Conservation (phyloP, 768 basidiomycete genomes). For the Crassisporium funariophilum region DNA sequence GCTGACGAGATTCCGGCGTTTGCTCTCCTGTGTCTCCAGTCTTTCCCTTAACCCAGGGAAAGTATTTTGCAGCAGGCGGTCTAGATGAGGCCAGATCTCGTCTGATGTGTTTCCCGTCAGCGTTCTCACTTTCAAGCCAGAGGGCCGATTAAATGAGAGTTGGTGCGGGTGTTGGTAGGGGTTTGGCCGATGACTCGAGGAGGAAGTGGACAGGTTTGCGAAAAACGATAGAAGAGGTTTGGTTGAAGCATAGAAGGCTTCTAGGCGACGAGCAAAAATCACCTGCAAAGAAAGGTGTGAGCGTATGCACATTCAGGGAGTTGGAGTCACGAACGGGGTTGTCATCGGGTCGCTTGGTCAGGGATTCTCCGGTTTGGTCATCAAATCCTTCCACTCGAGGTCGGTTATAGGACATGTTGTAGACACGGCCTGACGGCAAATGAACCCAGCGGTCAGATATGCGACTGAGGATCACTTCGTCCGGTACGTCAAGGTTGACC, state of each 20-base stretch:
- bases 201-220: constrained; percentile 33
- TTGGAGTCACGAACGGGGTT: constrained; percentile 66
- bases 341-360: constrained; percentile 89
- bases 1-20: constrained; percentile 53
- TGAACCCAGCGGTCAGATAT: constrained; percentile 93
- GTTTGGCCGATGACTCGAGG: constrained; percentile 25
- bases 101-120: constrained; percentile 78
- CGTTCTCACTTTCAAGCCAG: constrained; percentile 55
- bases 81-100: constrained; percentile 88
- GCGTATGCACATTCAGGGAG: constrained; percentile 7
- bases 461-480: constrained; percentile 80
- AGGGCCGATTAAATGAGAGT: constrained; percentile 46
- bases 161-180: constrained; percentile 53
- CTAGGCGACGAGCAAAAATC: constrained; percentile 73
- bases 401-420: constrained; percentile 87
- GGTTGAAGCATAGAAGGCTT: constrained; percentile 78
- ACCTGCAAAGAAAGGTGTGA: constrained; percentile 48
- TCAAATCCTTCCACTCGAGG: constrained; percentile 80
- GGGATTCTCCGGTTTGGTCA: constrained; percentile 83
- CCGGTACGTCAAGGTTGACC: constrained; percentile 87
- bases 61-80: constrained; percentile 52
- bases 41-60: constrained; percentile 65
- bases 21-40: constrained; percentile 37
- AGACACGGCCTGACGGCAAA: constrained; percentile 83
- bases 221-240: constrained; percentile 82